These are phyloP conservation scores for Hypericum androsaemum DNA, from an alignment of 345 rosid species.

Conservation along the genomic window DNA sequence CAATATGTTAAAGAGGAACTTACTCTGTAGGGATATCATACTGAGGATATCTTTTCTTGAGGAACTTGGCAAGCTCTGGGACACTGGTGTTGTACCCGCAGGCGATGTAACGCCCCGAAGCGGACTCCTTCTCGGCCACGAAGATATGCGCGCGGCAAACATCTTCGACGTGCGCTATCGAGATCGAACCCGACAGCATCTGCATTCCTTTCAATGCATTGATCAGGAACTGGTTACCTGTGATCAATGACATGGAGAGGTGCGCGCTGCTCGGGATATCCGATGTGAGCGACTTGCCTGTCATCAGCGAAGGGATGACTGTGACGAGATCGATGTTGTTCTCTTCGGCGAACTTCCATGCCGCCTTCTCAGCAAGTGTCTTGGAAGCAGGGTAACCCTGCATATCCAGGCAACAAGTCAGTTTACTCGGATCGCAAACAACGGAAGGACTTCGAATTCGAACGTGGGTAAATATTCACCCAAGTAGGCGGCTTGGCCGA, in stretches of 20 bases:
- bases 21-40: constrained; percentile 62
- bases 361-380: constrained; percentile 65
- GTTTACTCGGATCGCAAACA: neutral
- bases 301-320: constrained; percentile 56
- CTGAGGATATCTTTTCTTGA: constrained; percentile 51
- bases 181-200: constrained; percentile 74
- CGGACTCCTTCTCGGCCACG: constrained; percentile 68
- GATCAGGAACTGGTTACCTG: constrained; percentile 58
- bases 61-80: constrained; percentile 54
- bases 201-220: constrained; percentile 71
- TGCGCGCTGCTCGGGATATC: constrained; percentile 48
- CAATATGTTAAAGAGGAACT: constrained; percentile 9
- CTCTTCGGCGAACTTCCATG: constrained; percentile 57
- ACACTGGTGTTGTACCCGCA: constrained; percentile 56
- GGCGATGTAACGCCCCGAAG: constrained; percentile 73
- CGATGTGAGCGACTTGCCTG: constrained; percentile 49
- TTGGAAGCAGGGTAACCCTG: constrained; percentile 80
- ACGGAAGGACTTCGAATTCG: neutral
- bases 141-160: constrained; percentile 75
- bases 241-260: constrained; percentile 48
- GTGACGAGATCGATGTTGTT: constrained; percentile 64
- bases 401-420: constrained; percentile 7
- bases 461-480: constrained; percentile 29
- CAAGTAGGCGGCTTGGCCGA: constrained; percentile 71
- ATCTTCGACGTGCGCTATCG: constrained; percentile 68